Conservation (phyloP, 371 early-diverging fungal species). For the Apophysomyces elegans region DNA sequence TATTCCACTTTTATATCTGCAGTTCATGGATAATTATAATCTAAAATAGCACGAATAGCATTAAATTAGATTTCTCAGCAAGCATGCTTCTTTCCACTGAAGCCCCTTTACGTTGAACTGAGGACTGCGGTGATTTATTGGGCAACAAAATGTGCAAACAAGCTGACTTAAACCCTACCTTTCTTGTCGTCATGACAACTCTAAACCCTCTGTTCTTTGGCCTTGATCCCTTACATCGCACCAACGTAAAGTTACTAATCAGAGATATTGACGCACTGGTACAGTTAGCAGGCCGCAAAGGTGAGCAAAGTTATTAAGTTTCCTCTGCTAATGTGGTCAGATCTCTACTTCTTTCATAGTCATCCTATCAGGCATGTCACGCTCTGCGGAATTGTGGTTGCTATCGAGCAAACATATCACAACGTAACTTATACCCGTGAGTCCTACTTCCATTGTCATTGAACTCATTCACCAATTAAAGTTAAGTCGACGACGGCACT, state of each 20-base stretch:
- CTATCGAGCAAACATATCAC: conserved; percentile 1
- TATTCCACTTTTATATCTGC: too few relatives aligned
- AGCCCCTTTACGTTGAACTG: too few relatives aligned
- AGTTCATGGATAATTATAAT: too few relatives aligned
- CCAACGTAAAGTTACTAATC: neutral
- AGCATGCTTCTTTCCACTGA: too few relatives aligned
- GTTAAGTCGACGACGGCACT: conserved; percentile 25
- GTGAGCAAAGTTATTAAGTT: neutral
- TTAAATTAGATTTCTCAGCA: too few relatives aligned
- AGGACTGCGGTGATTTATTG: too few relatives aligned
- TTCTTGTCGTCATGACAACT: neutral
- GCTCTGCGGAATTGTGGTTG: conserved; percentile 21
- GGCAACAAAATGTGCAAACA: neutral
- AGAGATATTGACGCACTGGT: neutral
- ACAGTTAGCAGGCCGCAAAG: neutral
- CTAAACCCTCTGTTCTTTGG: neutral
- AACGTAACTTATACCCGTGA: conserved; percentile 16
- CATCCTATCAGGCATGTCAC: conserved; percentile 15
- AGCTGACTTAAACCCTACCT: neutral
- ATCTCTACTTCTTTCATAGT: conserved; percentile 1
- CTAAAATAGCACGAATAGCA: too few relatives aligned
- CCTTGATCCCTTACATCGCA: neutral
- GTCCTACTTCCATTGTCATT: too few relatives aligned
- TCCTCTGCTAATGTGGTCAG: neutral
- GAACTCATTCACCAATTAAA: neutral